Conservation (phyloP, 805 yeast genomes). For the Candida coleopterorum region DNA sequence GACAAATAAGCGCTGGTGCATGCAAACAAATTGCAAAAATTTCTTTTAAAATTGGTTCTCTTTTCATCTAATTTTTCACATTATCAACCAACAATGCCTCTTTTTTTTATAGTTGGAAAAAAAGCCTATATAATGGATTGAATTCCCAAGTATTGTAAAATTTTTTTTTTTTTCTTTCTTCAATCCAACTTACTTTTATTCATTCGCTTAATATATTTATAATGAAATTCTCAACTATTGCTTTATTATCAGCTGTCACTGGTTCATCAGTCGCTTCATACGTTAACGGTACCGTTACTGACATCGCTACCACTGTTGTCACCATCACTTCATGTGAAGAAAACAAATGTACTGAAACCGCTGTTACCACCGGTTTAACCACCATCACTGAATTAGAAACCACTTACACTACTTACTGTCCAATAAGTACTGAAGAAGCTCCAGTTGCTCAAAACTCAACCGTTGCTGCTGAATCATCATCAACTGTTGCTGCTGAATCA, state of each 20-base stretch:
- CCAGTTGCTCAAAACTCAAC: slow-evolving; percentile 30
- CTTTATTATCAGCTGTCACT: slow-evolving; percentile 24
- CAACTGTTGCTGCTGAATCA: slow-evolving; percentile 12
- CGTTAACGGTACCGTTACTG: slow-evolving; percentile 20
- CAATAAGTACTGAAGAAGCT: slow-evolving; percentile 61
- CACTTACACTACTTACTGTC: slow-evolving; percentile 74
- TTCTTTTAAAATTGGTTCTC: too few species aligned
- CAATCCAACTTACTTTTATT: slow-evolving; percentile 1
- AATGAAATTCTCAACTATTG: slow-evolving; percentile 35
- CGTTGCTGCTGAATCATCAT: slow-evolving; percentile 17
- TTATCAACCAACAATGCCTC: too few species aligned
- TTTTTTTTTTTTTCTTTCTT: neutral
- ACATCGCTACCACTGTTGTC: slow-evolving; percentile 22
- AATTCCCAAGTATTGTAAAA: neutral
- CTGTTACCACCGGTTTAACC: slow-evolving; percentile 34
- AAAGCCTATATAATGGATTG: too few species aligned
- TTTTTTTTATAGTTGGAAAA: too few species aligned
- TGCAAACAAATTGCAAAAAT: too few species aligned
- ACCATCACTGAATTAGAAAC: slow-evolving; percentile 57
- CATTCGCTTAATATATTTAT: slow-evolving; percentile 15
- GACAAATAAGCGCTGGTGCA: too few species aligned
- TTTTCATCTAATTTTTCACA: too few species aligned
- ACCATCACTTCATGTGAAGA: slow-evolving; percentile 35
- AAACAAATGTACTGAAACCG: slow-evolving; percentile 23
- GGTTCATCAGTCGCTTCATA: slow-evolving; percentile 25